Conservation (phyloP, 169 alveolate species). For the Eimeria necatrix region DNA sequence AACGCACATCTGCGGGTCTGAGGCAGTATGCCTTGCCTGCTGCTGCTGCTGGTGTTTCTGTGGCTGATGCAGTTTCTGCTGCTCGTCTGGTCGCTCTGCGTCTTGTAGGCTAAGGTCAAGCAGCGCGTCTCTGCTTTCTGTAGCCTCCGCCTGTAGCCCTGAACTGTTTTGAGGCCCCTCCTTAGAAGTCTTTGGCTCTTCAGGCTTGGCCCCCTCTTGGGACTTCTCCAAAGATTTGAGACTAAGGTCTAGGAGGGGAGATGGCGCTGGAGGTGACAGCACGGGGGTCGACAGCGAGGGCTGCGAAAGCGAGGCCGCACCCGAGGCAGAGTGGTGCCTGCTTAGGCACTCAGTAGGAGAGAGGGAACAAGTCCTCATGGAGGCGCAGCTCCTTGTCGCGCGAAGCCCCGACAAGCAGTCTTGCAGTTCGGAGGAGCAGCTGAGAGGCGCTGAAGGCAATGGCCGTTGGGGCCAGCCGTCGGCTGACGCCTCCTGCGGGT, state of each 20-base stretch:
- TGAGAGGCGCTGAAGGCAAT: background rate
- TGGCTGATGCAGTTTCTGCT: conserved; percentile 16
- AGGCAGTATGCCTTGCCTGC: background rate
- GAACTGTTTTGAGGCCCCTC: no score
- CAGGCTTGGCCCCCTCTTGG: no score
- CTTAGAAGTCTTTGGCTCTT: no score
- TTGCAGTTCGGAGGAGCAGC: conserved; percentile 1
- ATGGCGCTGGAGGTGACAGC: conserved; percentile 12
- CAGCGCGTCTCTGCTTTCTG: background rate
- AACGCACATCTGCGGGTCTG: background rate
- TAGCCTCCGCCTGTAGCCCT: background rate
- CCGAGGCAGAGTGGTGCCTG: conserved; percentile 11
- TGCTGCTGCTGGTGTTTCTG: conserved; percentile 39
- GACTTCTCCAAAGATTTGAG: background rate
- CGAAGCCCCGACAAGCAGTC: background rate
- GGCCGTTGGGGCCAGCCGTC: conserved; percentile 16
- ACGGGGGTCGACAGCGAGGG: background rate
- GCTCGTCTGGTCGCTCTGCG: background rate
- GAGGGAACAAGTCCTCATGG: background rate
- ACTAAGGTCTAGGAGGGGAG: background rate
- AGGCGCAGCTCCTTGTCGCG: conserved; percentile 7
- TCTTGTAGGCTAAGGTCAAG: background rate
- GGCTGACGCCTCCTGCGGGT: background rate
- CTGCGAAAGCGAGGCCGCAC: conserved; percentile 5
- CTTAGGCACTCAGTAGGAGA: conserved; percentile 27